Evolutionary conservation across 2,329 filamentous ascomycete genomes (phyloP), one percentile per base, ranked within the genome.

Genomic region (Trichoderma gracile): DNA sequence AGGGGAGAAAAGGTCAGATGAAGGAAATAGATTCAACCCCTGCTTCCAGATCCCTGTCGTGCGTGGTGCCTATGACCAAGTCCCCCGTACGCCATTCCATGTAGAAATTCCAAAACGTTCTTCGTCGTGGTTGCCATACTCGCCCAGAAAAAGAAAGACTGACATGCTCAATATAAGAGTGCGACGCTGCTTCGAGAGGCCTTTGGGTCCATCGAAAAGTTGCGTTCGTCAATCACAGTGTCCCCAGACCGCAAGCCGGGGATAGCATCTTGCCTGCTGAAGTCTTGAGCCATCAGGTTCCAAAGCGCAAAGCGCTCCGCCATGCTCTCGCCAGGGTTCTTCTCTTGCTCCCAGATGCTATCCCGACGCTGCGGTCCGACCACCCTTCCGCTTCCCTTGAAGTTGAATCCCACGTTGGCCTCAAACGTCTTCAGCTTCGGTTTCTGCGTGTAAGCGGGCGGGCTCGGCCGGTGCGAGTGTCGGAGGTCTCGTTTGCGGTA

Each of bases 191-290:
- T 27, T 49, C n/a, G 23, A 33, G 14, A 2, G 21, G 9, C 17
- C 38, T 55, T 66, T 66, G 52, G 25, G 38, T 64, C 46, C 40
- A 71, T 64, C n/a, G 66, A 66, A 68, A 77, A 77, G 67, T 73
- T 78, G 38, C 76, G 72, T 50, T 77, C 75, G 55, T 79, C 77
- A 67, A 78, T 73, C 12, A 75, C 76, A 14, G 78, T 79, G 65
- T 77, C 73, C 1, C 78, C 78, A 14, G 76, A 75, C 54, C 70
- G 72, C 54, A 78, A 68, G 14, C 72, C 68, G 1, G 76, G 73
- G 58, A 70, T 72, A 27, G 70, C 75, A 25, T 68, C 72, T 66
- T 81, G 78, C 33, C 73, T 72, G 40, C 71, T 66, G 40, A 82
- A 70, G 59, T 80, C 79, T 33, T 71, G 66, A 15, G 77, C 76